Evolutionary conservation across 805 yeast species (phyloP).

Genomic region (Brettanomyces nanus): DNA sequence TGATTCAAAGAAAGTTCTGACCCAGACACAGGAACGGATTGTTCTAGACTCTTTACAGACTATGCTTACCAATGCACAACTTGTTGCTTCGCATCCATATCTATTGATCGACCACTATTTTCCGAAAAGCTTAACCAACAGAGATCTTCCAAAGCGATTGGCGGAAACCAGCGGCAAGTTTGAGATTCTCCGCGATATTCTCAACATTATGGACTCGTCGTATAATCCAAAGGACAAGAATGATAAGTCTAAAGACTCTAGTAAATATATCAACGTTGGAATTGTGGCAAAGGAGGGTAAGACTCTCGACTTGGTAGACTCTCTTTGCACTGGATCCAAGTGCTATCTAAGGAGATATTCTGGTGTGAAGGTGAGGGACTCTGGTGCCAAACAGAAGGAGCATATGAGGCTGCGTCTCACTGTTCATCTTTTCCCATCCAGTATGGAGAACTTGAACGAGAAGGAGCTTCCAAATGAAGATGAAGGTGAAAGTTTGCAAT

Average conservation of each 20-base stretch:
- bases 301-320: slow-evolving; percentile 66
- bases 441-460: slow-evolving; percentile 17
- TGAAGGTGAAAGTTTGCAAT: slow-evolving; percentile 4
- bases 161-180: slow-evolving; percentile 83
- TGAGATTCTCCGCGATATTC: slow-evolving; percentile 54
- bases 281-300: slow-evolving; percentile 63
- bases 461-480: slow-evolving; percentile 9
- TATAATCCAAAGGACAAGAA: slow-evolving; percentile 18
- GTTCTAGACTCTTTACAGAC: slow-evolving; percentile 70
- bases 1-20: slow-evolving; percentile 3
- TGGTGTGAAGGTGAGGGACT: slow-evolving; percentile 54
- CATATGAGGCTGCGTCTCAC: slow-evolving; percentile 13
- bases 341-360: slow-evolving; percentile 49
- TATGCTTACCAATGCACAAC: slow-evolving; percentile 65
- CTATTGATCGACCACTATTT: slow-evolving; percentile 73
- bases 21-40: slow-evolving; percentile 29
- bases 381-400: slow-evolving; percentile 16
- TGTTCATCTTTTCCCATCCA: slow-evolving; percentile 38
- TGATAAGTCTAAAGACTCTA: slow-evolving; percentile 6
- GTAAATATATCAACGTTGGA: slow-evolving; percentile 44
- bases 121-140: slow-evolving; percentile 68
- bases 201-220: slow-evolving; percentile 41
- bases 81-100: slow-evolving; percentile 86
- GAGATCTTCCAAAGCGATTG: slow-evolving; percentile 62
- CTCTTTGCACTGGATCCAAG: slow-evolving; percentile 55